These are phyloP conservation scores for Helicocarpus griseus DNA, from an alignment of 2,329 filamentous ascomycete species.

Conservation along the genomic window DNA sequence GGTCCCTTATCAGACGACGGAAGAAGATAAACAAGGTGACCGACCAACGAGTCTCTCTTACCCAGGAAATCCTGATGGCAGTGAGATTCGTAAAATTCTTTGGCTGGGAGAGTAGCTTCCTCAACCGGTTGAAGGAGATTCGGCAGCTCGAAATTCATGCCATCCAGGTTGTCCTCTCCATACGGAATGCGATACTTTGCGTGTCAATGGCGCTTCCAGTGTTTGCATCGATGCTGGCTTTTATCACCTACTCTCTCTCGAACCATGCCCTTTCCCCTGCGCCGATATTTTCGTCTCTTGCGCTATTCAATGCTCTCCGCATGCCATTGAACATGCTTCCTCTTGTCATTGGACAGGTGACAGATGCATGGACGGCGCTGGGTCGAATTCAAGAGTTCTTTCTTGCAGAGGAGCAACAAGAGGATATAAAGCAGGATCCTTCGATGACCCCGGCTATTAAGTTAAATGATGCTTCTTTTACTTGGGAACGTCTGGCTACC, in stretches of 20 bases:
- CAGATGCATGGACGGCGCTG: slow-evolving; percentile 79
- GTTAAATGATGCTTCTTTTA: slow-evolving; percentile 65
- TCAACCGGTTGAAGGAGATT: slow-evolving; percentile 64
- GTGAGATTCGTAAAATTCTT: slow-evolving; percentile 96
- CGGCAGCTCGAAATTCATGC: slow-evolving; percentile 66
- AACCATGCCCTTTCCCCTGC: slow-evolving; percentile 63
- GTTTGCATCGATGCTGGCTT: slow-evolving; percentile 90
- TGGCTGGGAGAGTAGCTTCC: slow-evolving; percentile 84
- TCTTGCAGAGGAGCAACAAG: slow-evolving; percentile 71
- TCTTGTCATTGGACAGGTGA: slow-evolving; percentile 76
- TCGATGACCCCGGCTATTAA: slow-evolving; percentile 52
- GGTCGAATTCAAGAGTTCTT: slow-evolving; percentile 82
- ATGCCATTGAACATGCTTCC: slow-evolving; percentile 85
- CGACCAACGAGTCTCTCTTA: slow-evolving; percentile 81
- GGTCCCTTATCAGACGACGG: slow-evolving; percentile 64
- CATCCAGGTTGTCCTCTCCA: slow-evolving; percentile 75
- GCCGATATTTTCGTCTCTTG: slow-evolving; percentile 81
- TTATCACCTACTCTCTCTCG: slow-evolving; percentile 65
- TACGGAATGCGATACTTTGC: slow-evolving; percentile 76
- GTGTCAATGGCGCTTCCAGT: slow-evolving; percentile 76
- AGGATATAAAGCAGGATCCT: slow-evolving; percentile 53
- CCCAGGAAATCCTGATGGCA: slow-evolving; percentile 82
- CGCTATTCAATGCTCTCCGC: slow-evolving; percentile 83
- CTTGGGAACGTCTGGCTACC: slow-evolving; percentile 58
- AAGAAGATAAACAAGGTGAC: slow-evolving; percentile 84